Percentiles rank a stretch among this genome's conserved stretches.
phyloP scores from a whole-genome alignment of 164 flowering plant genomes.

The Taxillus chinensis region DNA sequence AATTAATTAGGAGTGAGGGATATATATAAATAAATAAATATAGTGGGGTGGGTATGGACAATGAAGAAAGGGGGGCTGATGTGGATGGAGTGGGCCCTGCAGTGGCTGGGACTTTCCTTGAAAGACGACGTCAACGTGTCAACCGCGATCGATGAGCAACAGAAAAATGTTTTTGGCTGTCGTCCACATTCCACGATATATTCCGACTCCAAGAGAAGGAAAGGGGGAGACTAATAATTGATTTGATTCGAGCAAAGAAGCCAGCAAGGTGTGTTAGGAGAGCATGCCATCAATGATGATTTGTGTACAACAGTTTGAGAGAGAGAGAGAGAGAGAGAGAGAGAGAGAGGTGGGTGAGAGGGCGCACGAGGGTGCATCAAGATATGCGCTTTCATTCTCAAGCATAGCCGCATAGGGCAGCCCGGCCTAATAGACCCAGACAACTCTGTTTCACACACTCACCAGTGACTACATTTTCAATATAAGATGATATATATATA shows the following conservation, averaged over 20 bases:
- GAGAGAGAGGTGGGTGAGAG: conserved; percentile 18
- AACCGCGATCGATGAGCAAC: neutral
- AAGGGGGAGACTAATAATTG: neutral
- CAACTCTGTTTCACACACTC: conserved; percentile 6
- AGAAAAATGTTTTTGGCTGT: conserved; percentile 39
- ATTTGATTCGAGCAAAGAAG: neutral
- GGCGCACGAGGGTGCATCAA: conserved; percentile 61
- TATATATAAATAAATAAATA: conserved; percentile 16
- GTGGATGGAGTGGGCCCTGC: conserved; percentile 15
- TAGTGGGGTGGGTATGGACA: neutral
- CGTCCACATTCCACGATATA: conserved; percentile 38
- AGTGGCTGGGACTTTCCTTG: conserved; percentile 1
- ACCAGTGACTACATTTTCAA: no score
- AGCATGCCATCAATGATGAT: conserved; percentile 50
- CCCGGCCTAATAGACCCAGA: no score
- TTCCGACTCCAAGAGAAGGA: conserved; percentile 2
- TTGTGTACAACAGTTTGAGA: neutral
- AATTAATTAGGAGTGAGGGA: conserved; percentile 7
- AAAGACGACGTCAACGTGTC: no score
- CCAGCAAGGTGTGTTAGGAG: conserved; percentile 20
- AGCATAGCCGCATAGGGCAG: conserved; percentile 6
- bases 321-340: conserved; percentile 3
- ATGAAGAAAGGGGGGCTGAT: conserved; percentile 3
- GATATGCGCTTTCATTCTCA: conserved; percentile 21
- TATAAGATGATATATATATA: no score